Percentiles rank a stretch among this genome's conserved stretches.
Conservation (phyloP, 805 yeast species). For the Metschnikowia lachancei region DNA sequence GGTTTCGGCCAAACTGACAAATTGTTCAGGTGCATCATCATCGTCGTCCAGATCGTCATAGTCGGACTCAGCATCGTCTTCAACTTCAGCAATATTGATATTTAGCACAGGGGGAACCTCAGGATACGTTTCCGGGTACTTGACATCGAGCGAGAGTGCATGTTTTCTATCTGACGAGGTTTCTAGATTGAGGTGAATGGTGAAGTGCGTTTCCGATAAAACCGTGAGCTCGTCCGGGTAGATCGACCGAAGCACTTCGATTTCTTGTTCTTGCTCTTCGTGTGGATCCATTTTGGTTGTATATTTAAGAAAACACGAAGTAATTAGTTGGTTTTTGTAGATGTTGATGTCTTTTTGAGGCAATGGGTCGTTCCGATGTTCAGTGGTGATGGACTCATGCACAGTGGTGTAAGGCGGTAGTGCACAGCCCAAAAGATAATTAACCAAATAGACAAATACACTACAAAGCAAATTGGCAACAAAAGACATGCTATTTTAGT, state of each 20-base stretch:
- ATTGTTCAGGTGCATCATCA: constrained; percentile 22
- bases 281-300: constrained; percentile 55
- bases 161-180: constrained; percentile 62
- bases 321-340: too few relatives aligned
- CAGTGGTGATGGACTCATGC: too few relatives aligned
- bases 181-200: constrained; percentile 63
- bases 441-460: too few relatives aligned
- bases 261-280: constrained; percentile 86
- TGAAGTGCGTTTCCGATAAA: constrained; percentile 47
- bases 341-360: too few relatives aligned
- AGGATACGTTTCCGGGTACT: constrained; percentile 78
- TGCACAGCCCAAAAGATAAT: too few relatives aligned
- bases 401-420: too few relatives aligned
- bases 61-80: constrained; percentile 39
- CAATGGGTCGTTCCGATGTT: too few relatives aligned
- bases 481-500: too few relatives aligned
- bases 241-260: constrained; percentile 85
- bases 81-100: constrained; percentile 33
- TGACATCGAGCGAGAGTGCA: constrained; percentile 54
- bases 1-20: constrained; percentile 54
- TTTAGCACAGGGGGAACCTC: constrained; percentile 66
- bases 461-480: too few relatives aligned
- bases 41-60: constrained; percentile 33
- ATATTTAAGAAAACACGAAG: too few relatives aligned
- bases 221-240: constrained; percentile 85